Evolutionary conservation across 495 filamentous ascomycete species (phyloP).

Genomic region (Durotheca rogersii): DNA sequence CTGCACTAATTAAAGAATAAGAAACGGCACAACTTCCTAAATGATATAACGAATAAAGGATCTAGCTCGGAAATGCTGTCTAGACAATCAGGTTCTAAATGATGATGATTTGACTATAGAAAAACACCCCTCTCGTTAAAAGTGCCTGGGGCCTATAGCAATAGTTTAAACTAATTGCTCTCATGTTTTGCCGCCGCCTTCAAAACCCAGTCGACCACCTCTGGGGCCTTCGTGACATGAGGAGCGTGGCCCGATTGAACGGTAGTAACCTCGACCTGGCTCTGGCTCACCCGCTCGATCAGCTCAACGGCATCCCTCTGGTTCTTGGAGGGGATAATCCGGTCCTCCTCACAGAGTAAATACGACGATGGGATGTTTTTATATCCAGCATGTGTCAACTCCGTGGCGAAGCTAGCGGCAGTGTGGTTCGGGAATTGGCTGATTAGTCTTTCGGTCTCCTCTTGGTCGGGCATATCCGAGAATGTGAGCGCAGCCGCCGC

Average conservation of each 20-base stretch:
- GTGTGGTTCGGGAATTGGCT: slow-evolving; percentile 29
- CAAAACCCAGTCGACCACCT: slow-evolving; percentile 27
- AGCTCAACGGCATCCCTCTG: slow-evolving; percentile 42
- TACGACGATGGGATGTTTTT: slow-evolving; percentile 50
- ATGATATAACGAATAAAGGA: too few relatives aligned
- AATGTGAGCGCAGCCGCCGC: slow-evolving; percentile 7
- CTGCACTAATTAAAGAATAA: too few relatives aligned
- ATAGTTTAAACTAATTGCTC: neutral
- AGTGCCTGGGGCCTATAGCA: neutral
- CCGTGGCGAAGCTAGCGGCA: slow-evolving; percentile 29
- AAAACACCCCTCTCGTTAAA: neutral
- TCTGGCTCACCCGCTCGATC: slow-evolving; percentile 35
- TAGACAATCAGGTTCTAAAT: neutral
- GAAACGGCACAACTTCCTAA: too few relatives aligned
- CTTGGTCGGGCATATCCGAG: slow-evolving; percentile 22
- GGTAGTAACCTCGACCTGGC: slow-evolving; percentile 38
- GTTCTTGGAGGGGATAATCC: slow-evolving; percentile 34
- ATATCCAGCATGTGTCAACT: slow-evolving; percentile 47
- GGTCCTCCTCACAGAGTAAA: slow-evolving; percentile 49
- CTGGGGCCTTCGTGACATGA: slow-evolving; percentile 10
- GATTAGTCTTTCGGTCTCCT: slow-evolving; percentile 6
- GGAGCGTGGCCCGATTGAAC: slow-evolving; percentile 36
- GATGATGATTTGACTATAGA: neutral
- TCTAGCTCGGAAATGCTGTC: too few relatives aligned
- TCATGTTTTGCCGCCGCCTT: slow-evolving; percentile 7